Evolutionary conservation across 1,139 yeast species (phyloP).

Genomic region (Blastobotrys proliferans): DNA sequence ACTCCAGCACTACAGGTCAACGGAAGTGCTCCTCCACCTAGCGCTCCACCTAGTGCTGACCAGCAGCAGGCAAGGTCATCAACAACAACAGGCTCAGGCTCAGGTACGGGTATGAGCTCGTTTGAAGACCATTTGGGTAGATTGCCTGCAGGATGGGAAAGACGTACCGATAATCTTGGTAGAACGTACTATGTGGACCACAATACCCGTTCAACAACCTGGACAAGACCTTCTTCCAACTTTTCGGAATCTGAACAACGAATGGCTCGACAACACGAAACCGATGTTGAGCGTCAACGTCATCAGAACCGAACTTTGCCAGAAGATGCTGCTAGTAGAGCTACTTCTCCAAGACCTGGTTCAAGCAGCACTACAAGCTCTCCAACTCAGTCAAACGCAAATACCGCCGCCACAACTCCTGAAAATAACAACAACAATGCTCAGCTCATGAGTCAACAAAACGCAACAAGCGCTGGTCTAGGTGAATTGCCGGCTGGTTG

Average conservation of each 20-base stretch:
- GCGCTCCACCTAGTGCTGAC: neutral
- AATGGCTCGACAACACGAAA: conserved; percentile 46
- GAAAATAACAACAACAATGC: conserved; percentile 1
- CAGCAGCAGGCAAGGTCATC: neutral
- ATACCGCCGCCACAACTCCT: conserved; percentile 4
- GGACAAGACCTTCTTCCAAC: conserved; percentile 86
- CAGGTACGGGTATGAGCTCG: conserved; percentile 41
- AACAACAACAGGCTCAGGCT: conserved; percentile 3
- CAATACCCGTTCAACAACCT: conserved; percentile 93
- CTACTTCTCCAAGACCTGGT: conserved; percentile 32
- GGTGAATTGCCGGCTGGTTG: conserved; percentile 98
- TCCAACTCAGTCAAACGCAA: conserved; percentile 23
- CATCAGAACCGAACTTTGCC: conserved; percentile 90
- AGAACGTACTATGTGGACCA: conserved; percentile 98
- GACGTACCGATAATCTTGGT: conserved; percentile 95
- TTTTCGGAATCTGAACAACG: conserved; percentile 40
- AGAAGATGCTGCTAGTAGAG: conserved; percentile 45
- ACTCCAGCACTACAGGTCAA: conserved; percentile 12
- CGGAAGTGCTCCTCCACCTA: conserved; percentile 1
- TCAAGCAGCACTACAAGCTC: conserved; percentile 27
- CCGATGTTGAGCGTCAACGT: conserved; percentile 86
- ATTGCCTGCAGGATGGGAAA: conserved; percentile 98
- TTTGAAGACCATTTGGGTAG: conserved; percentile 97
- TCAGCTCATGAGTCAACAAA: conserved; percentile 36
- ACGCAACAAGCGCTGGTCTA: conserved; percentile 85